Evolutionary conservation across 2,329 filamentous ascomycete genomes (phyloP).

Genomic region (Dactylellina haptotyla): DNA sequence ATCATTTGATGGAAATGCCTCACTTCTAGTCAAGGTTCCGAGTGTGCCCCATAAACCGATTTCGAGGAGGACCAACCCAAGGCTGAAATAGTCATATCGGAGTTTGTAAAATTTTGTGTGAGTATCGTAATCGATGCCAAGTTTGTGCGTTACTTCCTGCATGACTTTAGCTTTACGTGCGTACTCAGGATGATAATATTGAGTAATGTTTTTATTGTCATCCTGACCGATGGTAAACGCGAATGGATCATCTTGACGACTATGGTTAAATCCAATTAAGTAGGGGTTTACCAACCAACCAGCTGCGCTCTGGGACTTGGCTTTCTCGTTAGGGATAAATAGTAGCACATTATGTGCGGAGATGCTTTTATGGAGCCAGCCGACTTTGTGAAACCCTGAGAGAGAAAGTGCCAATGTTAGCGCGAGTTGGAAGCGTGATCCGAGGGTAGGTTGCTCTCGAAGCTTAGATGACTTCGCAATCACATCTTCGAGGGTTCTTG

Average conservation of each 20-base stretch:
- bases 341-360: constrained; percentile 30
- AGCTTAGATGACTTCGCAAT: constrained; percentile 7
- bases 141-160: constrained; percentile 4
- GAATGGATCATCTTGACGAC: constrained; percentile 19
- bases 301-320: background rate
- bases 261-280: constrained; percentile 35
- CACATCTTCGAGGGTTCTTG: constrained; percentile 12
- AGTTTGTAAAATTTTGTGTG: too few species aligned
- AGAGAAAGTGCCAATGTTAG: constrained; percentile 21
- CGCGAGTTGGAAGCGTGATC: constrained; percentile 24
- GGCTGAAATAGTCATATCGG: constrained; percentile 36
- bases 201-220: background rate
- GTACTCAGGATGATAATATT: constrained; percentile 36
- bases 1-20: background rate
- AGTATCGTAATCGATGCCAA: too few species aligned
- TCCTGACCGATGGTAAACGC: constrained; percentile 21
- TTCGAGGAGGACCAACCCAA: constrained; percentile 36
- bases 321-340: background rate
- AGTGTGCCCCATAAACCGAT: constrained; percentile 35
- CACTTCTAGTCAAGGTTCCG: background rate
- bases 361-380: constrained; percentile 42
- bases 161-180: background rate
- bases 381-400: constrained; percentile 37
- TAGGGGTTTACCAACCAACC: constrained; percentile 28
- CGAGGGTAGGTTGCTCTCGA: constrained; percentile 26